Evolutionary conservation across 495 filamentous ascomycete species (phyloP).

Genomic region (Aspergillus taichungensis): DNA sequence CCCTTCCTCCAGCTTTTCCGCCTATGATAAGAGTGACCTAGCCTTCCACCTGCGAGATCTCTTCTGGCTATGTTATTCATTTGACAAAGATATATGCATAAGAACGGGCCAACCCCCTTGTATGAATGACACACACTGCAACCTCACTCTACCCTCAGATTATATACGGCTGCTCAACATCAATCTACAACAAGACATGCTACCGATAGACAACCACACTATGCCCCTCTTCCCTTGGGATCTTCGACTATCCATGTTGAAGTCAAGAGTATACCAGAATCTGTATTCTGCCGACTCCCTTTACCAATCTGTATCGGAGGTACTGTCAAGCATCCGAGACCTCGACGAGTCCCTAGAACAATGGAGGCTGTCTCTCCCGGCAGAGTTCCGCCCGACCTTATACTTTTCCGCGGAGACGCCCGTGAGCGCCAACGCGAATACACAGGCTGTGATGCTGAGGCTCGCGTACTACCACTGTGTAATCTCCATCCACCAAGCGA

Average conservation of each 20-base stretch:
- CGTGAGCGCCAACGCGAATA: slow-evolving; percentile 5
- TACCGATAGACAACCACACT: slow-evolving; percentile 9
- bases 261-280: slow-evolving; percentile 22
- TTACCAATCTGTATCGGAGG: slow-evolving; percentile 25
- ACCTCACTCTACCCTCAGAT: slow-evolving; percentile 24
- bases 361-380: slow-evolving; percentile 20
- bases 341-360: slow-evolving; percentile 32
- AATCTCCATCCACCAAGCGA: slow-evolving; percentile 30
- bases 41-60: slow-evolving; percentile 23
- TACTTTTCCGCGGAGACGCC: slow-evolving; percentile 4
- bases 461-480: slow-evolving; percentile 33
- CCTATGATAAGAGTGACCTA: slow-evolving; percentile 1
- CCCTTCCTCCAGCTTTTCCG: too few relatives aligned
- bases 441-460: slow-evolving; percentile 21
- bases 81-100: slow-evolving; percentile 33
- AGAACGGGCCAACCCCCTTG: slow-evolving; percentile 31
- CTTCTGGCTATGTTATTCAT: slow-evolving; percentile 35
- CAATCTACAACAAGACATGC: slow-evolving; percentile 1
- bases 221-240: slow-evolving; percentile 25
- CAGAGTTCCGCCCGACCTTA: slow-evolving; percentile 6
- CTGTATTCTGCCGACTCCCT: slow-evolving; percentile 23
- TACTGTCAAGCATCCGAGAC: slow-evolving; percentile 24
- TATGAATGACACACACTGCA: slow-evolving; percentile 29
- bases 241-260: slow-evolving; percentile 25
- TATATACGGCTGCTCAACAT: slow-evolving; percentile 13